These are phyloP conservation scores for Trametes versicolor DNA, from an alignment of 1,284 basidiomycete genomes.

Conservation along the genomic window DNA sequence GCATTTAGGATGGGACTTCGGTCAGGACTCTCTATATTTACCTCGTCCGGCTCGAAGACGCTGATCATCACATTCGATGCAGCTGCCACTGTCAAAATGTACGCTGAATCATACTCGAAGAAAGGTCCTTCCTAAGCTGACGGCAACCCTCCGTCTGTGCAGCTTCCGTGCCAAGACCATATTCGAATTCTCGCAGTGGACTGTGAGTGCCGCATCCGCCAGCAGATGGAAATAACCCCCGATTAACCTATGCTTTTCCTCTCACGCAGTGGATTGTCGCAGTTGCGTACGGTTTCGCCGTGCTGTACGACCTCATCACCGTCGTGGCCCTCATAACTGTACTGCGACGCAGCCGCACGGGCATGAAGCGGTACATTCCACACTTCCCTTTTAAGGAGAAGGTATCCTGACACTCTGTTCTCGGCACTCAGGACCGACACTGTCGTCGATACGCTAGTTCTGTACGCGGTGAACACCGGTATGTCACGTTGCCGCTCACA, in stretches of 20 bases:
- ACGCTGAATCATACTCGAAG: not conserved
- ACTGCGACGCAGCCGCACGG: conserved; percentile 1
- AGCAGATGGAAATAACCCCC: not conserved
- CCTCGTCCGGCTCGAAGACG: not conserved
- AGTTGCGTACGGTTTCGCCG: conserved; percentile 4
- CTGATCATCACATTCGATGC: not conserved
- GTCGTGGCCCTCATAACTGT: not conserved
- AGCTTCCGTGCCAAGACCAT: conserved; percentile 7
- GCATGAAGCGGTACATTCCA: not conserved
- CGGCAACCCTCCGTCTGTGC: not conserved
- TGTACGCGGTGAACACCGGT: conserved; percentile 16
- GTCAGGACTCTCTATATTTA: not conserved
- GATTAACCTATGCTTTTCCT: not conserved
- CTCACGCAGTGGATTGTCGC: conserved; percentile 2
- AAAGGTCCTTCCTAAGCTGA: not conserved
- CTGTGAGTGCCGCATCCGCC: not conserved
- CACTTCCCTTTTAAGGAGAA: not conserved
- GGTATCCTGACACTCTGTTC: not conserved
- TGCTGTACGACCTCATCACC: conserved; percentile 4
- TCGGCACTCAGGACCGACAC: conserved; percentile 2
- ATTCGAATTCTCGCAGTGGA: not conserved
- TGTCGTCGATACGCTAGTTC: conserved; percentile 1
- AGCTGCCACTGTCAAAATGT: conserved; percentile 13
- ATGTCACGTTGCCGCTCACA: not conserved
- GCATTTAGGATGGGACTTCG: not conserved